Evolutionary conservation across 148 eudicot genomes (phyloP).

Genomic region (Fagopyrum esculentum): DNA sequence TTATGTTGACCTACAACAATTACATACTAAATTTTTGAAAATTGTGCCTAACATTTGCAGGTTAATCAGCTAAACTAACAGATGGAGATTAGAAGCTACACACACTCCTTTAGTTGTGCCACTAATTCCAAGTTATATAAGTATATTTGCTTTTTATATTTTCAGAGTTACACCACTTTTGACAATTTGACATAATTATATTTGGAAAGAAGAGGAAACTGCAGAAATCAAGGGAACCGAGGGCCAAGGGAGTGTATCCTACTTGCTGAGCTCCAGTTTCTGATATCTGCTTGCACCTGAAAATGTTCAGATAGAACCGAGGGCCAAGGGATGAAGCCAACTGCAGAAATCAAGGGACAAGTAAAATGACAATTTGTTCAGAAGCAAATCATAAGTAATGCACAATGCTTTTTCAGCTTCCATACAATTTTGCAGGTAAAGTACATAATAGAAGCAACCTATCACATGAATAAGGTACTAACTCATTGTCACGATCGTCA

Average conservation of each 20-base stretch:
- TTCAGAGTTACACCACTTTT: background rate
- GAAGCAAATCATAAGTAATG: background rate
- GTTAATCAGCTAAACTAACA: too few relatives aligned
- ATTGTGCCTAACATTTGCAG: too few relatives aligned
- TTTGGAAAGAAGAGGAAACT: background rate
- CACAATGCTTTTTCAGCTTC: background rate
- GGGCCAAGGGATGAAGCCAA: slow-evolving; percentile 98
- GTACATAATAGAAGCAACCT: background rate
- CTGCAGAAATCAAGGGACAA: slow-evolving; percentile 30
- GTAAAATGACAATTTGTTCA: background rate
- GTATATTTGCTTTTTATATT: background rate
- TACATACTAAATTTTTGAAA: too few relatives aligned
- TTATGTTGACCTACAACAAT: too few relatives aligned
- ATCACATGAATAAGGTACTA: background rate
- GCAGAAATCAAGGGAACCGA: background rate
- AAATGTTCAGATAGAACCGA: slow-evolving; percentile 83
- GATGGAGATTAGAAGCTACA: background rate
- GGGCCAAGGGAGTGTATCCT: slow-evolving; percentile 6
- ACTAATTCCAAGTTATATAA: background rate
- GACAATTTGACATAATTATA: background rate
- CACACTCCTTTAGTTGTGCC: background rate
- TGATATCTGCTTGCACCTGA: slow-evolving; percentile 96
- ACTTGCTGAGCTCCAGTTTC: slow-evolving; percentile 99
- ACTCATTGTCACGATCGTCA: background rate
- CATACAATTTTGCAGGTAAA: background rate